These are phyloP conservation scores for Sphaerulina populicola DNA, from an alignment of 2,329 filamentous ascomycete species.

Conservation along the genomic window DNA sequence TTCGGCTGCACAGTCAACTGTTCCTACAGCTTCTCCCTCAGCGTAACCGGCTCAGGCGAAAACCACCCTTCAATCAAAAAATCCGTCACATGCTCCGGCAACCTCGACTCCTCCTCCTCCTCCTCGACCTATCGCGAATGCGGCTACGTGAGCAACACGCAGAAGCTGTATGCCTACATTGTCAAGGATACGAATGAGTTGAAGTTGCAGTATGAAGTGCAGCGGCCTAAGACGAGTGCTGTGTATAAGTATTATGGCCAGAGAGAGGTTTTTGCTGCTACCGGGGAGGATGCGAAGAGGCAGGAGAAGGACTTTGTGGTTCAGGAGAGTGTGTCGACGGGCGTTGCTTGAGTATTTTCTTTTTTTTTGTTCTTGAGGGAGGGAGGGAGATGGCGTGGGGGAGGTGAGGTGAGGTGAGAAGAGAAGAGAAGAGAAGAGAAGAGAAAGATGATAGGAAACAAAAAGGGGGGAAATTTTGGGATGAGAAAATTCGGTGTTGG, in stretches of 20 bases:
- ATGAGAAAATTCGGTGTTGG: too few relatives aligned
- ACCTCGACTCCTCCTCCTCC: too few relatives aligned
- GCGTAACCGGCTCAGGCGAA: slow-evolving; percentile 10
- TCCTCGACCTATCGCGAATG: slow-evolving; percentile 26
- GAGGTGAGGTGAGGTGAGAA: too few relatives aligned
- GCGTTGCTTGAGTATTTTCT: too few relatives aligned
- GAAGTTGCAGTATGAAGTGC: slow-evolving; percentile 19
- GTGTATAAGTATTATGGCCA: slow-evolving; percentile 19
- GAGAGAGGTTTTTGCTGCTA: slow-evolving; percentile 20
- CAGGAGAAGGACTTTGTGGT: slow-evolving; percentile 19
- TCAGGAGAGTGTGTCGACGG: slow-evolving; percentile 7
- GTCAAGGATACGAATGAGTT: slow-evolving; percentile 17
- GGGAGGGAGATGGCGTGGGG: too few relatives aligned
- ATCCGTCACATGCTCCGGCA: slow-evolving; percentile 18
- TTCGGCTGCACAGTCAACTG: slow-evolving; percentile 24
- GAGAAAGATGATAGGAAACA: too few relatives aligned
- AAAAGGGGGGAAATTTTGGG: too few relatives aligned
- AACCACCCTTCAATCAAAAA: slow-evolving; percentile 17
- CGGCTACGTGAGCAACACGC: slow-evolving; percentile 14
- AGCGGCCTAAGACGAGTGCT: neutral
- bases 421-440: too few relatives aligned
- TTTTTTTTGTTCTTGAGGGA: too few relatives aligned
- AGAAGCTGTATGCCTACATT: slow-evolving; percentile 19
- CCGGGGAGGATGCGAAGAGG: slow-evolving; percentile 15
- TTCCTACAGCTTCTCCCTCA: slow-evolving; percentile 21